Conservation (phyloP, 768 basidiomycete species). For the Termitomyces sp. region DNA sequence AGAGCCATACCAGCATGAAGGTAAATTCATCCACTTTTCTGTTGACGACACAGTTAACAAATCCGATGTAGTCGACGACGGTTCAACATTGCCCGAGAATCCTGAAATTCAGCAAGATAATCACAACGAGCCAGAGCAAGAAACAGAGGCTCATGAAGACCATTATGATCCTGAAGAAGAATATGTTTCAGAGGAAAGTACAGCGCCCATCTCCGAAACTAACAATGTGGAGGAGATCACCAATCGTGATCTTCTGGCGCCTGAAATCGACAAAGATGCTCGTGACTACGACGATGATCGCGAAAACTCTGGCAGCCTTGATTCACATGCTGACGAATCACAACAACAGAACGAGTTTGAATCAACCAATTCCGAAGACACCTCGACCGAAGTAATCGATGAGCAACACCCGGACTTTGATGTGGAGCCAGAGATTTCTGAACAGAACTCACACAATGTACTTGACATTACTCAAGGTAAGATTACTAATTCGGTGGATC, state of each 20-base stretch:
- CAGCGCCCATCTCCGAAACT: not conserved
- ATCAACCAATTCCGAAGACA: not conserved
- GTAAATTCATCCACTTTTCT: not conserved
- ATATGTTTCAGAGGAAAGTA: not conserved
- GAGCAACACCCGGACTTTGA: not conserved
- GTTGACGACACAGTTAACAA: not conserved
- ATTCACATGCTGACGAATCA: not conserved
- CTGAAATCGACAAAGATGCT: not conserved
- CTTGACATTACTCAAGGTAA: not conserved
- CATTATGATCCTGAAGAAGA: not conserved
- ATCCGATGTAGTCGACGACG: not conserved
- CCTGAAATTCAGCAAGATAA: not conserved
- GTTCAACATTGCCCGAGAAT: not conserved
- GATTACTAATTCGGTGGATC: not conserved
- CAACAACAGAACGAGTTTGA: not conserved
- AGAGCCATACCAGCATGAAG: not conserved
- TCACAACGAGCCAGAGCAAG: constrained; percentile 14
- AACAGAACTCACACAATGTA: not conserved
- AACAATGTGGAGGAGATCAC: not conserved
- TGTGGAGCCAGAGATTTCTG: not conserved
- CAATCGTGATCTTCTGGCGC: not conserved
- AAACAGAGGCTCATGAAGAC: not conserved
- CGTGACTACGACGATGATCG: not conserved
- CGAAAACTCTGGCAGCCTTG: not conserved
- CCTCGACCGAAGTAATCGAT: not conserved